These are phyloP conservation scores for Pythium folliculosum DNA, from an alignment of 352 stramenopile species.

Conservation along the genomic window DNA sequence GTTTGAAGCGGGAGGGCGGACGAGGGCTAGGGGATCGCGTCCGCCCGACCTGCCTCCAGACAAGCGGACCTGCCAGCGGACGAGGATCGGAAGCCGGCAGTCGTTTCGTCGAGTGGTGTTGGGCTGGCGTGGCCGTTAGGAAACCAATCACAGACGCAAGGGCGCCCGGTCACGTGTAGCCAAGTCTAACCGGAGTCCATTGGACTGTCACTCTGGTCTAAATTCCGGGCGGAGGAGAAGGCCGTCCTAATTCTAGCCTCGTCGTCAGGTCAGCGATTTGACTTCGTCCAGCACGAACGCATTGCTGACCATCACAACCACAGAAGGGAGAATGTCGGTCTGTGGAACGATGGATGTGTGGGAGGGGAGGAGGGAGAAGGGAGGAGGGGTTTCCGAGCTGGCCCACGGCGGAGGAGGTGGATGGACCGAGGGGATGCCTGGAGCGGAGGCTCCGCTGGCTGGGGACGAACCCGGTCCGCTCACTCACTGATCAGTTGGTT, in stretches of 20 bases:
- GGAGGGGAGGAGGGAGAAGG: background rate
- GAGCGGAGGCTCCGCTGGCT: background rate
- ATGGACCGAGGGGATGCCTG: background rate
- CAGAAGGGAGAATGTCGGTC: background rate
- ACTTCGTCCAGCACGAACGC: background rate
- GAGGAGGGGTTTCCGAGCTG: background rate
- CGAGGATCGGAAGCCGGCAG: slow-evolving; percentile 16
- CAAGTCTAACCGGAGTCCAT: background rate
- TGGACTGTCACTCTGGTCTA: too few species aligned
- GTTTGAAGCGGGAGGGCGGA: slow-evolving; percentile 23
- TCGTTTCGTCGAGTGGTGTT: slow-evolving; percentile 18
- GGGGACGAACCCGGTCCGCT: background rate
- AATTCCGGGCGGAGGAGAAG: too few species aligned
- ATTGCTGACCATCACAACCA: background rate
- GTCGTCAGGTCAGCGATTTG: background rate
- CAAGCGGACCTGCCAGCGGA: slow-evolving; percentile 16
- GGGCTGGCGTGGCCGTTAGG: slow-evolving; percentile 9
- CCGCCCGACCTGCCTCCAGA: slow-evolving; percentile 1
- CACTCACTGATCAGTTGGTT: background rate
- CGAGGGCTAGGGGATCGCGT: slow-evolving; percentile 33
- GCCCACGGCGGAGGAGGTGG: too few species aligned
- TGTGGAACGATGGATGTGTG: background rate
- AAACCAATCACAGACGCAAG: slow-evolving; percentile 18
- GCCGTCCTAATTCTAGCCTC: background rate
- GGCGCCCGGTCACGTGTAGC: background rate